Evolutionary conservation across 768 basidiomycete genomes (phyloP), one percentile per base, ranked within the genome.

Genomic region (Xerocomellus chrysenteron): DNA sequence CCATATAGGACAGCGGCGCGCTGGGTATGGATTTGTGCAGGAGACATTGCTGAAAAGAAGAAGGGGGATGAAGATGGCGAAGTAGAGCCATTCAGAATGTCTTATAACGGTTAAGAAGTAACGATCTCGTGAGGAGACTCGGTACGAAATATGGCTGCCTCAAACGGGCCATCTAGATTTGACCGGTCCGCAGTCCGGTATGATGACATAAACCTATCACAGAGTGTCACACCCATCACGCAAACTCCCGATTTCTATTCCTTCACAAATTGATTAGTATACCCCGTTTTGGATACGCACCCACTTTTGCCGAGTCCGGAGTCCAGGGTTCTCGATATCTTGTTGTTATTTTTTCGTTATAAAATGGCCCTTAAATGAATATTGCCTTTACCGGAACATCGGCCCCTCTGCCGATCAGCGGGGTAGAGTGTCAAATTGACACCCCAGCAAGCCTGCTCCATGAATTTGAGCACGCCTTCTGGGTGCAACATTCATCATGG

Each of bases 1-100:
- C 90, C 92, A 65, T 92, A 82, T 56, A 96, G 88, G 65, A 97
- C 90, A 51, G 84, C 88, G 51, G 92, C 89, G 52, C 76, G 74
- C 50, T 90, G 84, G 14, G 82, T 72, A 40, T 78, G 79, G 62
- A 84, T 75, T 44, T 81, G 79, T 52, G 73, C 66, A 49, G 78
- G 76, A 52, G 79, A 76, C 80, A 78, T 80, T 54, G 56, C 78
- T 55, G 58, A 52, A 50, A 43, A 54, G 50, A 52, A 36, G 52
- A 52, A 45, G 52, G 50, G 64, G 65, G 62, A 54, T 57, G 60
- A 60, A 62, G 58, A 60, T 67, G 65, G 56, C 49, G 63, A 61
- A 60, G 43, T 48, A 60, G 48, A 54, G 55, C 54, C 62, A 72
- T 73, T 49, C 28, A 50, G 51, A 65, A 61, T 54, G 57, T 66